Base-by-base conservation (phyloP, 441 rosid species). In the Erysimum pusillum region DNA sequence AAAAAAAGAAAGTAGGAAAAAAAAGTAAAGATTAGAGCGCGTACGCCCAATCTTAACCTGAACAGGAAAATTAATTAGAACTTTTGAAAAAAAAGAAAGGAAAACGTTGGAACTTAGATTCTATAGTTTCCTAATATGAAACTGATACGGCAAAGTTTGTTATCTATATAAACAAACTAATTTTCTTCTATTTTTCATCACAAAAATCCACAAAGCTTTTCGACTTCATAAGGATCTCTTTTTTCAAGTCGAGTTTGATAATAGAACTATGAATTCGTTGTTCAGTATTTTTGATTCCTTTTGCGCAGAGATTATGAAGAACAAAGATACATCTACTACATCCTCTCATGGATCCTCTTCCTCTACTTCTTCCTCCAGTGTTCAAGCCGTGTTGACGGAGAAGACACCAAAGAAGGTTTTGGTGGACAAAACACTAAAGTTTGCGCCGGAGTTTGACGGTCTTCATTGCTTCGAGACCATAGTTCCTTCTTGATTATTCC, bases 401-500 rank as follows among this genome's bases (percentile, higher is more conserved):
- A 28, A 69, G 20, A 35, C 41, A 61, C 2, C 62, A 52, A 52
- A 67, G 54, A 60, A 67, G 41, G 17, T 32, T 35, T 53, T 39
- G 35, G 41, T 66, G 69, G 31, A 52, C 56, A 68, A 73, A 41
- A 0, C 7, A 32, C 48, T 9, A 5, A 69, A 56, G 7, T 10
- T 76, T 42, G 75, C 41, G 1, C 79, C 70, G 0, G 25, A 76
- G 66, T 32, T 53, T 42, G 71, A 76, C 3, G 80, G 80, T 8
- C 64, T 76, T 54, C 69, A 76, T 9, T 76, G 75, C 71, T 69
- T 69, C 58, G 71, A 76, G 63, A 62, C 75, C 25, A 51, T 62
- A 1, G 9, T 44, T 14, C 7, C 32, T 62, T 62, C 63, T 54
- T 76, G 31, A 51, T 58, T n/a, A 28, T 71, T 20, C 36, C 59